Conservation (phyloP, 371 early-diverging fungal species). For the Mortierella polycephala region DNA sequence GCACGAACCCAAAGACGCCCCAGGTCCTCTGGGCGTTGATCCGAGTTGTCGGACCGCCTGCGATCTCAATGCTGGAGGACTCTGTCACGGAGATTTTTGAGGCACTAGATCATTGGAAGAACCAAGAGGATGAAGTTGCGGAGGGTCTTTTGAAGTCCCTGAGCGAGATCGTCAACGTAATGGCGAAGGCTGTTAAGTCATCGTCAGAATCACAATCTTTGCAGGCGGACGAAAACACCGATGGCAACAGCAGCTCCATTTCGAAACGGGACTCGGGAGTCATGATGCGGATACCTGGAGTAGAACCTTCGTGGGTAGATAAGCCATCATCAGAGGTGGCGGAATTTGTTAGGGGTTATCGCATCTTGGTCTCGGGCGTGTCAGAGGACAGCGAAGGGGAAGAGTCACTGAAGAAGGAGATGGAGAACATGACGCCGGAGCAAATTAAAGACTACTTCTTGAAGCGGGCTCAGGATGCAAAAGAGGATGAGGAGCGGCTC, state of each 20-base stretch:
- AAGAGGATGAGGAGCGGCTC: conserved; percentile 16
- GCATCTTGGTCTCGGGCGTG: conserved; percentile 6
- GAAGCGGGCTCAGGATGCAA: conserved; percentile 25
- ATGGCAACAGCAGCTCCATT: background rate
- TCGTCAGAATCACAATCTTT: background rate
- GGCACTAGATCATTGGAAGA: conserved; percentile 49
- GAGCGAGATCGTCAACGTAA: conserved; percentile 41
- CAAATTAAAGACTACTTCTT: conserved; percentile 40
- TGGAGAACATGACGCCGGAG: conserved; percentile 37
- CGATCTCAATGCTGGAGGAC: conserved; percentile 49
- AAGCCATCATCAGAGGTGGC: conserved; percentile 30
- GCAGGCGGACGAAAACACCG: background rate
- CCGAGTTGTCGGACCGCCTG: conserved; percentile 45
- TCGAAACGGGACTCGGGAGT: conserved; percentile 16
- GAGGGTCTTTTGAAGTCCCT: conserved; percentile 47
- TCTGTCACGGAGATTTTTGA: conserved; percentile 49
- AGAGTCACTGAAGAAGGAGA: conserved; percentile 14
- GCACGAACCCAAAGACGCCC: conserved; percentile 48
- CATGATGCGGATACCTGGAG: background rate
- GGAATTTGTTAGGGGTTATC: conserved; percentile 30
- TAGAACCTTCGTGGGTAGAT: conserved; percentile 6
- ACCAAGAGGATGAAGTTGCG: conserved; percentile 40
- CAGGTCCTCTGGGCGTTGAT: conserved; percentile 49
- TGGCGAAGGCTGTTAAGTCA: conserved; percentile 5
- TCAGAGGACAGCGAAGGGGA: conserved; percentile 1